Base-by-base conservation (phyloP, 495 filamentous ascomycete genomes). In the Tuber melanosporum region DNA sequence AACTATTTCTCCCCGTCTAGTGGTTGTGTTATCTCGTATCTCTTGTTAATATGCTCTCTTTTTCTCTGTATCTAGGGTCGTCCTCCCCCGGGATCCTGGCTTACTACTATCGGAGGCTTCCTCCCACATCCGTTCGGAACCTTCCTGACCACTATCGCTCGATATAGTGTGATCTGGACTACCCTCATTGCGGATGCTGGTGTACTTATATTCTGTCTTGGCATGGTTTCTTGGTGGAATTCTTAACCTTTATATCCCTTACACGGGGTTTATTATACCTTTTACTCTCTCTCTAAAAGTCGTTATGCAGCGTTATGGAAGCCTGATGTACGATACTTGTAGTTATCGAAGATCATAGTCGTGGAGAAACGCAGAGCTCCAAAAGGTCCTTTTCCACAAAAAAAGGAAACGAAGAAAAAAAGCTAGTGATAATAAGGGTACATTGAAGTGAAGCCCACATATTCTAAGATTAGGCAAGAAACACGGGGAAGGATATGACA, bases 171-270 rank as follows among this genome's bases (percentile, higher is more conserved):
- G 41, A 87, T 88, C 75, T 86, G 81, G 76, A 84, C 83, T 46
- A 87, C 86, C 9, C 85, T 88, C 12, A 81, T 86, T 47, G 82
- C 78, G 26, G 87, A 88, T 77, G 87, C 86, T 5, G 85, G 88
- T 77, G 85, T 88, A 10, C 79, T 88, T 46, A 84, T 88, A 1
- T 88, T 88, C 79, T 85, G 85, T 71, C 82, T 88, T 20, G 87
- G 87, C 7, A 75, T 81, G 5, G 76, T 84, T 49, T 81, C 84
- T 69, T 88, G 87, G 87, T 88, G 86, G 87, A 86, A 84, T 32
- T 82, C 79, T 39, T 77, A 72, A 75, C 32, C 20, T 32, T 49
- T 44, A 22, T 70, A 44, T 26, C 42, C 17, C 66, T 71, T 52
- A 66, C 71, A 71, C 20, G 42, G 22, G 74, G 41, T 71, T 71